A percentile compares a stretch with the other conserved stretches of the same genome.
phyloP scores from a whole-genome alignment of 179 eudicot genomes.

The Pouteria campechiana region DNA sequence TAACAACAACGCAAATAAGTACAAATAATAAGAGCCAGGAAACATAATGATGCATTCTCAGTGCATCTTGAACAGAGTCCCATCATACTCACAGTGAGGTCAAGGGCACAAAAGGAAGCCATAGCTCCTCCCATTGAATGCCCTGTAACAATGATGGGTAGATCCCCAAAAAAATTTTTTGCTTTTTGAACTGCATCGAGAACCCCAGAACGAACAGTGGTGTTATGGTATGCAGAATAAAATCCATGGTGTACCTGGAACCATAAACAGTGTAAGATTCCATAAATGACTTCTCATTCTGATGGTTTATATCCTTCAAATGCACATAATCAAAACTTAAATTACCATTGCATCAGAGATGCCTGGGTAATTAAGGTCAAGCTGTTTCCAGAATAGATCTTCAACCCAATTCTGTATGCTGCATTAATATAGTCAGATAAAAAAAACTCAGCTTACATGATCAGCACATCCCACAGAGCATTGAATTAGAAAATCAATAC shows the following conservation, averaged over 20 bases:
- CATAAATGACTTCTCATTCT: background rate
- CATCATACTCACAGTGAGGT: conserved; percentile 54
- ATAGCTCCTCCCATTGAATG: conserved; percentile 99
- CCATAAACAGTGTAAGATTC: background rate
- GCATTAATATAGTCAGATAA: conserved; percentile 5
- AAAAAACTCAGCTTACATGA: background rate
- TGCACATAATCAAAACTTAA: no score
- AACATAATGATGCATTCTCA: background rate
- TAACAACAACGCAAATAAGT: no score
- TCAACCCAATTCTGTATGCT: conserved; percentile 94
- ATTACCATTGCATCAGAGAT: conserved; percentile 79
- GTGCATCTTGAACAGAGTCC: background rate
- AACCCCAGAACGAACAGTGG: conserved; percentile 69
- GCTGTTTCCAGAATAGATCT: conserved; percentile 96
- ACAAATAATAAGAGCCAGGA: conserved; percentile 1
- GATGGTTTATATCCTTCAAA: no score
- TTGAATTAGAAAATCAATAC: background rate
- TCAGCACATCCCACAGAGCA: background rate
- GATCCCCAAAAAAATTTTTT: conserved; percentile 44
- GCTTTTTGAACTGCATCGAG: conserved; percentile 49
- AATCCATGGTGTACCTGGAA: conserved; percentile 96
- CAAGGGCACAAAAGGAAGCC: conserved; percentile 90
- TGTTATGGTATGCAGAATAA: conserved; percentile 86
- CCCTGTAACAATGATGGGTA: conserved; percentile 59
- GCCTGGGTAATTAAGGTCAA: conserved; percentile 75